Evolutionary conservation across 78 protist genomes (phyloP), one percentile per base, ranked within the genome.

Genomic region (Monosiga brevicollis): DNA sequence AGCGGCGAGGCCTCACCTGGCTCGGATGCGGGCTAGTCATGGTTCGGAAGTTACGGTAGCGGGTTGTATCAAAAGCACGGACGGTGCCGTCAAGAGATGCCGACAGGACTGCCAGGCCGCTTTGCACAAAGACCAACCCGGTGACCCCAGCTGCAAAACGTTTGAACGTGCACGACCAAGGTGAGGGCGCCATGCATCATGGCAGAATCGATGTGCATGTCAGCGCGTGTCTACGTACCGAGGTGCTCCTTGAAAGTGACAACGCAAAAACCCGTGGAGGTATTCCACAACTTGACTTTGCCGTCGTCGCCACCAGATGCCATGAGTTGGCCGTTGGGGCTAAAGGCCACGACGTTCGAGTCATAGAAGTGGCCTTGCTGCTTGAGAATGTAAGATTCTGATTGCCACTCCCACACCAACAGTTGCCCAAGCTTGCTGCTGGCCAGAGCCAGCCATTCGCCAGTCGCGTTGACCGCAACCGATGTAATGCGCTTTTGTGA

Each of bases 361-460:
- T 87, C 89, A 54, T 83, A 62, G 74, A 77, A 42, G 88, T 95
- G 98, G 37, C 92, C 86, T 75, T 87, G 90, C 81, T 93, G 93
- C 75, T 84, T 86, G 70, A 93, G 73, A 22, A 93, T 84, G 41
- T 88, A 92, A 25, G 95, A 86, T 80, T 96, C 98, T 3, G 95
- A 83, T 73, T 85, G 83, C 98, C 98, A 96, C 74, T 96, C 98
- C 98, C 98, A 96, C 38, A 96, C 98, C 26, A 95, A 81, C 26
- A 97, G 88, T 83, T 94, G 97, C 0, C 96, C 97, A 24, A 84
- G 76, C n/a, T 49, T 62, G 15, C 74, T 77, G 38, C 83, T 49
- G 34, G 94, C 98, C 22, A 97, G 89, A 26, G 97, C 99, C 73
- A 97, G 80, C 97, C 97, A 95, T 38, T 94, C 96, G 82, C 98